Evolutionary conservation across 139 green algal species (phyloP).

Genomic region (Gonium pectorale): DNA sequence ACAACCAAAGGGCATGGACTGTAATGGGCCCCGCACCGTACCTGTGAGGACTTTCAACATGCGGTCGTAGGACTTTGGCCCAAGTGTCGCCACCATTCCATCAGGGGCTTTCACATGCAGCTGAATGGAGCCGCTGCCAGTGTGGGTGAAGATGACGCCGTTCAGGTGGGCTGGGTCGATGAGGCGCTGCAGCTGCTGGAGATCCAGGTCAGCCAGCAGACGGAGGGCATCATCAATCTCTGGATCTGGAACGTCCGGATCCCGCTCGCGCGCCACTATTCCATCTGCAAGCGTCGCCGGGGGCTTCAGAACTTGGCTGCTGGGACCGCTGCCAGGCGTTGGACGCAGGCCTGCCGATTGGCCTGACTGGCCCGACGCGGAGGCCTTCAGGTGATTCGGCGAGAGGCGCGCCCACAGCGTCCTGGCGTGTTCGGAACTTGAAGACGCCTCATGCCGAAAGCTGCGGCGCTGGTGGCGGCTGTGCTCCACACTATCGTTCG

Average conservation of each 20-base stretch:
- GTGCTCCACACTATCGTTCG: not conserved
- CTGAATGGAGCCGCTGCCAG: not conserved
- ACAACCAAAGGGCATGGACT: not conserved
- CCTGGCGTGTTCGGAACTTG: too few species aligned
- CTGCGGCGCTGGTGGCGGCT: not conserved
- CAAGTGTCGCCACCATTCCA: constrained; percentile 29
- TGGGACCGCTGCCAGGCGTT: too few species aligned
- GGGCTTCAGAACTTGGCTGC: too few species aligned
- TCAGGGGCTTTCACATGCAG: constrained; percentile 16
- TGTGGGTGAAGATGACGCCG: constrained; percentile 27
- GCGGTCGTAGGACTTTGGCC: constrained; percentile 36
- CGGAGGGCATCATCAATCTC: too few species aligned
- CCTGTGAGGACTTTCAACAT: constrained; percentile 45
- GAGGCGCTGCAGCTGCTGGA: not conserved
- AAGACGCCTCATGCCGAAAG: too few species aligned
- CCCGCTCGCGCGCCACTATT: too few species aligned
- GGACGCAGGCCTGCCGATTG: too few species aligned
- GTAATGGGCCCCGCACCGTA: not conserved
- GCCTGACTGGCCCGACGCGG: too few species aligned
- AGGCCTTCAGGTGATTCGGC: too few species aligned
- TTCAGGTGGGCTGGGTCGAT: constrained; percentile 20
- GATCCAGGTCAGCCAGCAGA: not conserved
- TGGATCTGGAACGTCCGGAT: too few species aligned
- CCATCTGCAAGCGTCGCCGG: too few species aligned
- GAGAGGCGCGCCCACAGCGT: too few species aligned